Conservation (phyloP, 495 filamentous ascomycete species). For the Terfezia claveryi region DNA sequence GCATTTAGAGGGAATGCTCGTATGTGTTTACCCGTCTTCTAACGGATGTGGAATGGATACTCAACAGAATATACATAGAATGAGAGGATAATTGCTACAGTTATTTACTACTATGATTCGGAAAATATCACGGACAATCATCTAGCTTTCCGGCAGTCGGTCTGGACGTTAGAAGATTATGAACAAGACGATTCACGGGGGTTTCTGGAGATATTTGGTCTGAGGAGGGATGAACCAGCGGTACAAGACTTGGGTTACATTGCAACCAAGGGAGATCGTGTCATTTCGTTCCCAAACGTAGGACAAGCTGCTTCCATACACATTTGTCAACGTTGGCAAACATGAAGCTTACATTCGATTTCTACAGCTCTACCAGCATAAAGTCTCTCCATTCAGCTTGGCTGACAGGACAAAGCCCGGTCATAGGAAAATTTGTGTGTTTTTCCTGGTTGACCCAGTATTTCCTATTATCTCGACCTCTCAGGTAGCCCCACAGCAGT, state of each 20-base stretch:
- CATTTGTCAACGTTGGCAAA: constrained; percentile 14
- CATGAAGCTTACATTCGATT: neutral
- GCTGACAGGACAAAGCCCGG: constrained; percentile 22
- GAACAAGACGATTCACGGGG: neutral
- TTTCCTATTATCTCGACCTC: constrained; percentile 23
- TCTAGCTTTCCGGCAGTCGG: constrained; percentile 29
- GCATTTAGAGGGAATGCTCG: constrained; percentile 31
- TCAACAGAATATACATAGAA: constrained; percentile 20
- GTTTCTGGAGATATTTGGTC: neutral
- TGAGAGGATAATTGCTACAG: constrained; percentile 35
- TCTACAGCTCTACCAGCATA: constrained; percentile 20
- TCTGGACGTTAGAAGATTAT: constrained; percentile 4
- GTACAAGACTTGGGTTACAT: constrained; percentile 1
- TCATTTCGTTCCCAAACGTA: neutral
- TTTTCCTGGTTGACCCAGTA: constrained; percentile 29
- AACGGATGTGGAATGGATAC: constrained; percentile 6
- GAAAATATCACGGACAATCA: constrained; percentile 36
- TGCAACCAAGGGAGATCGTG: constrained; percentile 1
- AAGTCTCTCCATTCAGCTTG: constrained; percentile 21
- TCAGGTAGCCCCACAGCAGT: constrained; percentile 26
- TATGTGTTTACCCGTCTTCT: neutral
- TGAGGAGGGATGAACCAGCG: neutral
- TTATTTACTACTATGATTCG: constrained; percentile 38
- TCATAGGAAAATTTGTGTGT: constrained; percentile 26
- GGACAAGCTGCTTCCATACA: neutral